Evolutionary conservation across 164 flowering plant genomes (phyloP).

Genomic region (Paratinospora sagittata): DNA sequence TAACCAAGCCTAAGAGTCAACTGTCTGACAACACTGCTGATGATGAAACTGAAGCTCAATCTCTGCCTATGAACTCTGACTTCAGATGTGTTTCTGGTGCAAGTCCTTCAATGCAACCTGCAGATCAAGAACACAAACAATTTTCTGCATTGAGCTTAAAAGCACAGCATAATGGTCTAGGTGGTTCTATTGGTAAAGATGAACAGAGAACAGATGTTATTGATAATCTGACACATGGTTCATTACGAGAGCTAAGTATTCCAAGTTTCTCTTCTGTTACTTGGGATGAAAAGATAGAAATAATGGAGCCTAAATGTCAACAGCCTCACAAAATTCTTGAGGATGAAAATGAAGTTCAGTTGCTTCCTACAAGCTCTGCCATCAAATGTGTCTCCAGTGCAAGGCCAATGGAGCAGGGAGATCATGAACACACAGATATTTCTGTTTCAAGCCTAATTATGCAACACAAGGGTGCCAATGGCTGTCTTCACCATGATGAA

Average conservation of each 20-base stretch:
- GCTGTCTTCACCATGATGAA: too few species aligned
- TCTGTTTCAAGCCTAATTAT: too few species aligned
- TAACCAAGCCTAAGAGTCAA: conserved; percentile 3
- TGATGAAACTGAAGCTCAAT: neutral
- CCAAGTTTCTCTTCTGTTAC: conserved; percentile 42
- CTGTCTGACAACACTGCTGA: neutral
- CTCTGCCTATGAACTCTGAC: conserved; percentile 1
- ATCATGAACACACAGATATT: conserved; percentile 26
- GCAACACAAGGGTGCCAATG: too few species aligned
- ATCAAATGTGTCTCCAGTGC: conserved; percentile 37
- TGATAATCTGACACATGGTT: conserved; percentile 18
- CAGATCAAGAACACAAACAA: neutral
- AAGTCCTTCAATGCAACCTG: neutral
- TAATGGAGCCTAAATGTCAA: conserved; percentile 8
- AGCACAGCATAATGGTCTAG: neutral
- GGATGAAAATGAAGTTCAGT: conserved; percentile 5
- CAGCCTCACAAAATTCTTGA: neutral
- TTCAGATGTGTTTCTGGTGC: neutral
- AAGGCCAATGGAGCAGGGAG: conserved; percentile 29
- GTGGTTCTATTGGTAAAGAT: conserved; percentile 24
- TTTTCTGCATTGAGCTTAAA: neutral
- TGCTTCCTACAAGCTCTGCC: conserved; percentile 7
- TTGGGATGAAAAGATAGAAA: conserved; percentile 39
- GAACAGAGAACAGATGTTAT: conserved; percentile 21
- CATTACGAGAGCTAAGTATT: conserved; percentile 27